Evolutionary conservation across 2,329 filamentous ascomycete genomes (phyloP), one percentile per base, ranked within the genome.

Genomic region (Aspergillus puulaauensis): DNA sequence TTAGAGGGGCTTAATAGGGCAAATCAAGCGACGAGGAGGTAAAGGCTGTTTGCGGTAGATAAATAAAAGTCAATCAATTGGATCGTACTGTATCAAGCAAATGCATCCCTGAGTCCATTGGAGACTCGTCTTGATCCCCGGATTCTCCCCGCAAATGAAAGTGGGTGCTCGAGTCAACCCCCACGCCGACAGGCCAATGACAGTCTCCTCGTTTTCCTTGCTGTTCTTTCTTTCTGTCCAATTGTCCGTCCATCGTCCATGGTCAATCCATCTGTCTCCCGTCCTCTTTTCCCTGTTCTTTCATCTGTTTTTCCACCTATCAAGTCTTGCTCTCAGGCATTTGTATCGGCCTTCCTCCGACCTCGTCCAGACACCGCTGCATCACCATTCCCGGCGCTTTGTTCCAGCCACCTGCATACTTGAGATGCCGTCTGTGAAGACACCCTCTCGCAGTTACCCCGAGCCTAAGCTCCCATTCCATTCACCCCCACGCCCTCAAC

Each of bases 281-380:
- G 48, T 52, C 54, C 54, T 45, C 41, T 44, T 49, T 35, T 6
- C 24, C 12, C 24, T 41, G 19, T 27, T 21, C 31, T 27, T 31
- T 44, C 27, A n/a, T 21, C 15, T 23, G 39, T 45, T 53, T 37
- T 50, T 40, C 39, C 56, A 50, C 50, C 56, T 54, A 56, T 56
- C 33, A 46, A 4, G 7, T 31, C 19, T 17, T 46, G 6, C n/a
- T 44, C n/a, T n/a, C 9, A 45, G 14, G 6, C 9, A 17, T 33
- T 12, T 31, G 37, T 27, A 6, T 54, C 51, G 56, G 56, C n/a
- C 27, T 54, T 50, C 39, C 39, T 54, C 56, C 56, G 56, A 50
- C 14, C 31, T 40, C 15, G 14, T 14, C 21, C 23, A 23, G 14
- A 15, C 5, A 24, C 21, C 43, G 12, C 24, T 23, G 21, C 43